These are phyloP conservation scores for Fomitopsis pinicola DNA, from an alignment of 1,284 basidiomycete genomes.

Conservation along the genomic window DNA sequence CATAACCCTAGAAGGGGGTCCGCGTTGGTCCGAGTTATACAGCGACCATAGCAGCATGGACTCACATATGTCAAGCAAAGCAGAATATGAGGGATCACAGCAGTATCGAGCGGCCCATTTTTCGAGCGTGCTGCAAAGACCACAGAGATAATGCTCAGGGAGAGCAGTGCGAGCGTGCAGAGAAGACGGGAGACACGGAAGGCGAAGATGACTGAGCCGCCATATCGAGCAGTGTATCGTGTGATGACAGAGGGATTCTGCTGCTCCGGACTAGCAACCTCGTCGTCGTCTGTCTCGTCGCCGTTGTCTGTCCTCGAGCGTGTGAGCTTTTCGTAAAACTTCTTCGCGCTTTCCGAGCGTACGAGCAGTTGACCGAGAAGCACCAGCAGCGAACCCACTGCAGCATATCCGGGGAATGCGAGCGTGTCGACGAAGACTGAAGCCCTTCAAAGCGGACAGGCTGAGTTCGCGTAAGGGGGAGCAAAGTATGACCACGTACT, in stretches of 20 bases:
- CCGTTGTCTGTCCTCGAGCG: neutral
- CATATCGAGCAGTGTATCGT: constrained; percentile 14
- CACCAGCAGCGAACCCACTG: constrained; percentile 5
- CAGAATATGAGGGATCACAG: constrained; percentile 21
- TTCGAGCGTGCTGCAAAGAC: neutral
- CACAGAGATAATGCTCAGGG: constrained; percentile 17
- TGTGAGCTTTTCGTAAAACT: constrained; percentile 6
- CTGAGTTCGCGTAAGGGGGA: neutral
- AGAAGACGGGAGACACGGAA: constrained; percentile 22
- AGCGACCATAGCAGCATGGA: constrained; percentile 8
- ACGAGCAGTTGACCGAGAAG: constrained; percentile 7
- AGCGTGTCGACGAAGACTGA: constrained; percentile 4
- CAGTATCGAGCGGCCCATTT: neutral
- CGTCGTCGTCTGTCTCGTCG: neutral
- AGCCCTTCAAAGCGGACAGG: neutral
- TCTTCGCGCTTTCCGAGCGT: neutral
- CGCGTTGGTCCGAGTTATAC: constrained; percentile 27
- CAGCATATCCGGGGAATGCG: constrained; percentile 5
- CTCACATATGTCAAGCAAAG: constrained; percentile 33
- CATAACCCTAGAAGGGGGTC: constrained; percentile 29
- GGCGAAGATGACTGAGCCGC: constrained; percentile 21
- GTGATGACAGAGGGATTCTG: constrained; percentile 16
- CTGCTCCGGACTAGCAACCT: neutral
- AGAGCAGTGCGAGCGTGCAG: constrained; percentile 21
- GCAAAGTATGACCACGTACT: neutral